A percentile compares a stretch with the other conserved stretches of the same genome.
phyloP scores from a whole-genome alignment of 495 filamentous ascomycete species.

The Hyaloscypha finlandica region DNA sequence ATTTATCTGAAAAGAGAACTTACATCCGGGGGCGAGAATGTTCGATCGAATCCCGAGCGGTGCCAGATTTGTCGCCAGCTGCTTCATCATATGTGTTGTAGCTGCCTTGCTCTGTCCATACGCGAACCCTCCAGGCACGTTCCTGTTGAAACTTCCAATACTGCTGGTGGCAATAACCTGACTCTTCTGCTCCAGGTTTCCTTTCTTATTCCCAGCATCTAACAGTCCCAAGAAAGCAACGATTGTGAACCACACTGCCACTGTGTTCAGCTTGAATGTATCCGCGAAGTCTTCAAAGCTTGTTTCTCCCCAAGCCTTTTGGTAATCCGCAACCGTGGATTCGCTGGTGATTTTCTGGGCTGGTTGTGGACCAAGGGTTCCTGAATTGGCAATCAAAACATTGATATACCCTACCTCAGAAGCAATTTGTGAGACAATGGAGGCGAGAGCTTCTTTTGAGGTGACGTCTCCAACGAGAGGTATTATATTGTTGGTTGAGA shows the following conservation, averaged over 20 bases:
- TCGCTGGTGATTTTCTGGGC: slow-evolving; percentile 33
- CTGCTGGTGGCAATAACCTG: slow-evolving; percentile 67
- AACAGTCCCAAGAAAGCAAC: slow-evolving; percentile 68
- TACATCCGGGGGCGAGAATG: slow-evolving; percentile 65
- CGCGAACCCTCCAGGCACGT: slow-evolving; percentile 56
- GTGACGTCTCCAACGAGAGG: slow-evolving; percentile 68
- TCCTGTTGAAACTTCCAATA: slow-evolving; percentile 62
- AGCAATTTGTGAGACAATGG: slow-evolving; percentile 52
- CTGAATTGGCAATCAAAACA: slow-evolving; percentile 68
- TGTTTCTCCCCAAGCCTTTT: slow-evolving; percentile 47
- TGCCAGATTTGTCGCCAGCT: slow-evolving; percentile 54
- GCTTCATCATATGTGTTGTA: slow-evolving; percentile 64
- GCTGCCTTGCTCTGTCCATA: slow-evolving; percentile 69
- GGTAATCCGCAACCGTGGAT: slow-evolving; percentile 48
- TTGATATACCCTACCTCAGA: slow-evolving; percentile 61
- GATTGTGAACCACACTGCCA: slow-evolving; percentile 63
- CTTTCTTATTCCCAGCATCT: slow-evolving; percentile 60
- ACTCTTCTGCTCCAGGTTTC: slow-evolving; percentile 52
- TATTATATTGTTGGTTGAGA: slow-evolving; percentile 46
- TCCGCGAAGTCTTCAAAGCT: slow-evolving; percentile 56
- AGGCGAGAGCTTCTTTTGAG: slow-evolving; percentile 59
- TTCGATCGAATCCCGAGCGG: slow-evolving; percentile 65
- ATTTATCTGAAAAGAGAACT: slow-evolving; percentile 32
- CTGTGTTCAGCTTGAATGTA: slow-evolving; percentile 61
- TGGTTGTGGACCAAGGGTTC: slow-evolving; percentile 54